Conservation (phyloP, 2,329 filamentous ascomycete species). For the Botrytis paeoniae region DNA sequence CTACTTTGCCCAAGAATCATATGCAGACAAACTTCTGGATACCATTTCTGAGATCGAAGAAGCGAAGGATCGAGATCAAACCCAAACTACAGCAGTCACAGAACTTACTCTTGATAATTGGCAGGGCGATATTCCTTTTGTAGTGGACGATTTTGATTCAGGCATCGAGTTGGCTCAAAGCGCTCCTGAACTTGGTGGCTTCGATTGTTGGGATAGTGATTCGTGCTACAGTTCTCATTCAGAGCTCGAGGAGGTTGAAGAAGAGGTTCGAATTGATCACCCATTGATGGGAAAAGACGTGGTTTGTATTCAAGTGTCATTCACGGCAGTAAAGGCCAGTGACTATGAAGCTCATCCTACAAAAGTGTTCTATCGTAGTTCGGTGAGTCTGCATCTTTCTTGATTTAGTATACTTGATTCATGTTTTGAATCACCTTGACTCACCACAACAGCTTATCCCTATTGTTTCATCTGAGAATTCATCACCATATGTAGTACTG, state of each 20-base stretch:
- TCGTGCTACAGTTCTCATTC: neutral
- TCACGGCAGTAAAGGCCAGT: neutral
- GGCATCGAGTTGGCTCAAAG: neutral
- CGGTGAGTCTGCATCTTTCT: neutral
- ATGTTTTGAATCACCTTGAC: neutral
- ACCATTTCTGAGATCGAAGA: neutral
- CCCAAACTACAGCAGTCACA: neutral
- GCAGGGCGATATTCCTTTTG: neutral
- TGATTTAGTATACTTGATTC: neutral
- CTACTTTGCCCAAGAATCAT: no score
- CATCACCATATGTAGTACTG: neutral
- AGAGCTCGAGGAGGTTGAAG: neutral
- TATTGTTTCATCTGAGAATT: rapidly evolving
- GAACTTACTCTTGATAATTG: neutral
- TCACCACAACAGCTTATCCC: rapidly evolving
- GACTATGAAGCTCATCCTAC: neutral
- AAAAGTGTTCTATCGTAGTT: neutral
- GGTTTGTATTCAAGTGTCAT: neutral
- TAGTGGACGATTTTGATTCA: neutral
- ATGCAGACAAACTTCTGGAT: neutral
- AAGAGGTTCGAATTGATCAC: neutral
- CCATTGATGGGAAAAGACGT: constrained; percentile 2
- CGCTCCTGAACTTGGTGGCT: neutral
- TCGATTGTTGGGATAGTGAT: neutral
- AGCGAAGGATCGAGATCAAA: neutral